These are phyloP conservation scores for Hortaea sp. DNA, from an alignment of 2,329 filamentous ascomycete genomes.

Conservation along the genomic window DNA sequence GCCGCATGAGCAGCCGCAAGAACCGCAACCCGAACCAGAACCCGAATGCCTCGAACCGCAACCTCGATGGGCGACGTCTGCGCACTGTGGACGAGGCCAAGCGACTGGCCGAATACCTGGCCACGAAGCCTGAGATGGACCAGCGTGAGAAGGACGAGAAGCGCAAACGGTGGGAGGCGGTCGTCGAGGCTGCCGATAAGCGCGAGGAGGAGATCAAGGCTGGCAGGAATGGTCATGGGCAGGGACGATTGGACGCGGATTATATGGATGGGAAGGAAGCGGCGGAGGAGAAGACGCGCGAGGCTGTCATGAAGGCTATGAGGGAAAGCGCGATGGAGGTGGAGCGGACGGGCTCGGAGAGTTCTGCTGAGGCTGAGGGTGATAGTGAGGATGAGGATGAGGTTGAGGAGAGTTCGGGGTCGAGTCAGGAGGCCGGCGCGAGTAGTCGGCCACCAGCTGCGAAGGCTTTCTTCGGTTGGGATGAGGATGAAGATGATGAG, in stretches of 20 bases:
- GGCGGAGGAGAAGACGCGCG: slow-evolving; percentile 69
- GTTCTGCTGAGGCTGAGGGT: slow-evolving; percentile 36
- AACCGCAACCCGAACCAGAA: slow-evolving; percentile 70
- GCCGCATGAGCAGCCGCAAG: slow-evolving; percentile 94
- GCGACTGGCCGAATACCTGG: slow-evolving; percentile 84
- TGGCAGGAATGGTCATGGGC: slow-evolving; percentile 51
- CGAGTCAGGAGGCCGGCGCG: slow-evolving; percentile 22
- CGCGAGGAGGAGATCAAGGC: slow-evolving; percentile 74
- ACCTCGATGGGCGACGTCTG: slow-evolving; percentile 79
- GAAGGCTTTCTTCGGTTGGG: slow-evolving; percentile 62
- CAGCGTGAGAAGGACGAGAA: slow-evolving; percentile 83
- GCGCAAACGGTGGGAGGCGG: slow-evolving; percentile 73
- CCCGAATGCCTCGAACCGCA: slow-evolving; percentile 74
- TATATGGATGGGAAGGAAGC: slow-evolving; percentile 96
- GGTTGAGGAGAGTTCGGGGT: slow-evolving; percentile 23
- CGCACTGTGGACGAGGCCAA: slow-evolving; percentile 94
- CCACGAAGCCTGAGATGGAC: slow-evolving; percentile 96
- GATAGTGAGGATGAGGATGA: slow-evolving; percentile 26
- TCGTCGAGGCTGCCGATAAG: slow-evolving; percentile 74
- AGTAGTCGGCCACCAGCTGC: slow-evolving; percentile 29
- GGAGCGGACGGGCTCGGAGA: slow-evolving; percentile 37
- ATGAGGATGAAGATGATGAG: slow-evolving; percentile 55
- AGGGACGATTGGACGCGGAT: slow-evolving; percentile 62
- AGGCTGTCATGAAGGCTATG: slow-evolving; percentile 63
- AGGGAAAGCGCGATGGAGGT: slow-evolving; percentile 49